A percentile compares a stretch with the other conserved stretches of the same genome.
These are phyloP conservation scores for Aphanomyces cochlioides DNA, from an alignment of 352 stramenopile species.

Conservation along the genomic window DNA sequence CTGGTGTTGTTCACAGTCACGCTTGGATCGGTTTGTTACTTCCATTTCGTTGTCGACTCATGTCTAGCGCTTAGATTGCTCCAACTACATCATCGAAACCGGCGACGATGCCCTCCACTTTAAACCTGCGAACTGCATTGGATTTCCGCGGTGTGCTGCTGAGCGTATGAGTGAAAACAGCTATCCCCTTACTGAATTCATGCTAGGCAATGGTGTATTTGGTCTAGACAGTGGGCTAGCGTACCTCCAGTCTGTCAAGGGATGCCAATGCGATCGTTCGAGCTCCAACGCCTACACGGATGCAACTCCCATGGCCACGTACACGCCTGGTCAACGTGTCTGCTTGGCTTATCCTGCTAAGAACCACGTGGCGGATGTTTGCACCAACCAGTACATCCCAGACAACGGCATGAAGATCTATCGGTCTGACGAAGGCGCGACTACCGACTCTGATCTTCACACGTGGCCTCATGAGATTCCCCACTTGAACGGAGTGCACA, in stretches of 20 bases:
- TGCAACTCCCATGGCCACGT: slow-evolving; percentile 31
- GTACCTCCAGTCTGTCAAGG: slow-evolving; percentile 16
- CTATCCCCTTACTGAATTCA: neutral
- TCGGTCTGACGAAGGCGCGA: slow-evolving; percentile 26
- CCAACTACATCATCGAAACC: slow-evolving; percentile 37
- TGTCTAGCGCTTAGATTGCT: slow-evolving; percentile 40
- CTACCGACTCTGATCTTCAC: slow-evolving; percentile 26
- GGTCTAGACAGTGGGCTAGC: slow-evolving; percentile 38
- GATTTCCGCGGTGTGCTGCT: slow-evolving; percentile 34
- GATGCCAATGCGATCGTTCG: slow-evolving; percentile 35
- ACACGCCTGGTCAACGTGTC: slow-evolving; percentile 40
- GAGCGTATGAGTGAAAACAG: slow-evolving; percentile 14
- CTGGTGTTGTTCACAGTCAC: neutral
- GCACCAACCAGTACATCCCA: slow-evolving; percentile 38
- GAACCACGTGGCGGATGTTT: slow-evolving; percentile 40
- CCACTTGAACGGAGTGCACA: slow-evolving; percentile 36
- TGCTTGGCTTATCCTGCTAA: slow-evolving; percentile 45
- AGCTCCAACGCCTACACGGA: slow-evolving; percentile 25
- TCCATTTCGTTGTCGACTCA: neutral
- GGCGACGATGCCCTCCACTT: slow-evolving; percentile 31
- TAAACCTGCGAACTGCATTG: slow-evolving; percentile 33
- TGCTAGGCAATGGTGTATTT: slow-evolving; percentile 31
- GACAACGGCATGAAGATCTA: slow-evolving; percentile 37
- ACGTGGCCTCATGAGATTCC: slow-evolving; percentile 29
- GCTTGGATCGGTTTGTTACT: slow-evolving; percentile 18